Evolutionary conservation across 1,284 basidiomycete genomes (phyloP).

Genomic region (Mixia osmundae): DNA sequence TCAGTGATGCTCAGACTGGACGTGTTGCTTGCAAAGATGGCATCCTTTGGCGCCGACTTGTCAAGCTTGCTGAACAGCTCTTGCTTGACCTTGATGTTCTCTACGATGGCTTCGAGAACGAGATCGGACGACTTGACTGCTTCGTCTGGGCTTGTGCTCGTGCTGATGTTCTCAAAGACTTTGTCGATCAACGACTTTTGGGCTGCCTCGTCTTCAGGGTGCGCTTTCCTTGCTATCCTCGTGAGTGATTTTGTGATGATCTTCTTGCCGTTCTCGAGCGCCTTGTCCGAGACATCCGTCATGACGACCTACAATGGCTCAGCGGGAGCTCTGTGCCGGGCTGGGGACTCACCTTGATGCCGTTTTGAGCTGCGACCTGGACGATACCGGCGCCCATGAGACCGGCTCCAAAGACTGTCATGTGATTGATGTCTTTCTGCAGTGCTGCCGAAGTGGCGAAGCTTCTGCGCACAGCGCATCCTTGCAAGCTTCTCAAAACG

Average conservation of each 20-base stretch:
- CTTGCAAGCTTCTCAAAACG: too few relatives aligned
- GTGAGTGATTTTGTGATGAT: constrained; percentile 32
- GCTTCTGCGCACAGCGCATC: too few relatives aligned
- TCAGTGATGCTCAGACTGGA: constrained; percentile 29
- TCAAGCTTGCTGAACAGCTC: constrained; percentile 32
- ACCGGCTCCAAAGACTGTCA: constrained; percentile 27
- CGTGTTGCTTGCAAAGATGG: constrained; percentile 35
- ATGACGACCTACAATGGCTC: constrained; percentile 19
- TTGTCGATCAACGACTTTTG: constrained; percentile 21
- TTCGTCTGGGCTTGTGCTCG: constrained; percentile 28
- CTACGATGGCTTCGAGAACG: constrained; percentile 35
- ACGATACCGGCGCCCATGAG: constrained; percentile 31
- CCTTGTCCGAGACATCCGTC: constrained; percentile 25
- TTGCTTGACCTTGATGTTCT: constrained; percentile 32
- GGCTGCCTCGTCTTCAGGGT: constrained; percentile 25
- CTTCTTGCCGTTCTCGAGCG: constrained; percentile 27
- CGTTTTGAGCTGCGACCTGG: constrained; percentile 28
- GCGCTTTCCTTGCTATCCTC: constrained; percentile 27
- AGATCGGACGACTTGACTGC: constrained; percentile 29
- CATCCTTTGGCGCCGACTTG: constrained; percentile 24
- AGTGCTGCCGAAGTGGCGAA: too few relatives aligned
- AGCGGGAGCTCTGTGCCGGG: not conserved
- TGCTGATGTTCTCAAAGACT: constrained; percentile 27
- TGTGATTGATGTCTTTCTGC: constrained; percentile 20
- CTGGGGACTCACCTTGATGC: constrained; percentile 22